These are phyloP conservation scores for Chlamydomonas applanata DNA, from an alignment of 139 green algal species.

Conservation along the genomic window DNA sequence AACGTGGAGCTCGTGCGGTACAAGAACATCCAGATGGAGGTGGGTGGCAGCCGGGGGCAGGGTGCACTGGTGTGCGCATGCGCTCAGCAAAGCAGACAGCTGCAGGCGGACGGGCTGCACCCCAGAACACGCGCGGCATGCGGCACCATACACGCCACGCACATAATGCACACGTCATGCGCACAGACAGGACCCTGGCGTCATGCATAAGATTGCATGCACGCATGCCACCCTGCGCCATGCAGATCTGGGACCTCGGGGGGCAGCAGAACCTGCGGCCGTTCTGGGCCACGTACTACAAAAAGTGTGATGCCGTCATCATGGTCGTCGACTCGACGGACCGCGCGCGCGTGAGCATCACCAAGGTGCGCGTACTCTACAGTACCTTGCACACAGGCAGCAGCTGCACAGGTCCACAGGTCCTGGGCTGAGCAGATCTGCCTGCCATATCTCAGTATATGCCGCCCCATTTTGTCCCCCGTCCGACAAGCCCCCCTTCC, in stretches of 20 bases:
- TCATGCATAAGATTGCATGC: too few relatives aligned
- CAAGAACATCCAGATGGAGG: constrained; percentile 81
- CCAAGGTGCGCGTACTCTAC: constrained; percentile 56
- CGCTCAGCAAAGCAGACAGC: neutral
- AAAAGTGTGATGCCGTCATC: constrained; percentile 74
- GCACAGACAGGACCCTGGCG: too few relatives aligned
- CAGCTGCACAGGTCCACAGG: too few relatives aligned
- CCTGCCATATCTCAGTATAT: too few relatives aligned
- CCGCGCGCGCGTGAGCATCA: constrained; percentile 70
- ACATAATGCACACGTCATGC: too few relatives aligned
- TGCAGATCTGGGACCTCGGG: constrained; percentile 65
- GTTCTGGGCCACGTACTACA: constrained; percentile 89
- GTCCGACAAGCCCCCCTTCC: neutral
- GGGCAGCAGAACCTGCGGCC: constrained; percentile 84
- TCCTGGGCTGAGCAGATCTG: too few relatives aligned
- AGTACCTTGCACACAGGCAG: too few relatives aligned
- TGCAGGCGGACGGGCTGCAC: too few relatives aligned
- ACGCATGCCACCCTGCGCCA: neutral
- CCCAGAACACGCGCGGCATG: too few relatives aligned
- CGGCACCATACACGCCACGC: neutral
- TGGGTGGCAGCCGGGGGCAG: constrained; percentile 29
- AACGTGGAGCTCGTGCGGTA: constrained; percentile 87
- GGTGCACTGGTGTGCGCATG: neutral
- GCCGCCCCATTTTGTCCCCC: neutral
- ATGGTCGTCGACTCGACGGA: constrained; percentile 88